Evolutionary conservation across 176 grass and related monocot genomes (phyloP).

Genomic region (Canna indica): DNA sequence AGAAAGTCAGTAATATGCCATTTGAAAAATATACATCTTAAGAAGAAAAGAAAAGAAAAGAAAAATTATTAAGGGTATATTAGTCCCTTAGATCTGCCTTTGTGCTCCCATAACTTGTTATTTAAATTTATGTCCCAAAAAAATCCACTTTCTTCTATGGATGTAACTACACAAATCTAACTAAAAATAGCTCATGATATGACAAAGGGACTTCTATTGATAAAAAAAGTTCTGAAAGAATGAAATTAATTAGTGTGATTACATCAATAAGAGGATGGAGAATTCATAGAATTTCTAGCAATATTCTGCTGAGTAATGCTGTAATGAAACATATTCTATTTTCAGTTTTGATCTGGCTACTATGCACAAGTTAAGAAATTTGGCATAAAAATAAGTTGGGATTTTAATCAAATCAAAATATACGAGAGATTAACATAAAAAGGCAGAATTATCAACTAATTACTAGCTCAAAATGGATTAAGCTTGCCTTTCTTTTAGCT

Average conservation of each 20-base stretch:
- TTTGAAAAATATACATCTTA: not conserved
- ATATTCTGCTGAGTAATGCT: too few species aligned
- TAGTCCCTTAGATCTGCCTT: not conserved
- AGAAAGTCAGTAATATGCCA: not conserved
- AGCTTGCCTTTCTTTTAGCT: constrained; percentile 57
- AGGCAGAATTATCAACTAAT: not conserved
- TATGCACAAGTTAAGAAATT: not conserved
- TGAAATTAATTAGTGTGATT: too few species aligned
- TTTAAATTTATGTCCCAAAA: not conserved
- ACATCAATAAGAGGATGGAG: too few species aligned
- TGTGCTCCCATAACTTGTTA: not conserved
- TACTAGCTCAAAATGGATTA: not conserved
- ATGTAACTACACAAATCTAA: too few species aligned
- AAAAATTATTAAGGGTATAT: not conserved
- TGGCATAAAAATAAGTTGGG: not conserved
- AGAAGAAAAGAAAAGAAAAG: not conserved
- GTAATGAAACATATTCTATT: too few species aligned
- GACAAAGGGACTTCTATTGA: too few species aligned
- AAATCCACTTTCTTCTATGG: not conserved
- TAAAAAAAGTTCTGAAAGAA: too few species aligned
- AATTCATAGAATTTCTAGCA: too few species aligned
- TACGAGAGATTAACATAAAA: not conserved
- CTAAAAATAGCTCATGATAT: too few species aligned
- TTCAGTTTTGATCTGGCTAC: too few species aligned
- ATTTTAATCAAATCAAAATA: not conserved